Base-by-base conservation (phyloP, 257 asterid species). In the Nyctanthes arbortristis region DNA sequence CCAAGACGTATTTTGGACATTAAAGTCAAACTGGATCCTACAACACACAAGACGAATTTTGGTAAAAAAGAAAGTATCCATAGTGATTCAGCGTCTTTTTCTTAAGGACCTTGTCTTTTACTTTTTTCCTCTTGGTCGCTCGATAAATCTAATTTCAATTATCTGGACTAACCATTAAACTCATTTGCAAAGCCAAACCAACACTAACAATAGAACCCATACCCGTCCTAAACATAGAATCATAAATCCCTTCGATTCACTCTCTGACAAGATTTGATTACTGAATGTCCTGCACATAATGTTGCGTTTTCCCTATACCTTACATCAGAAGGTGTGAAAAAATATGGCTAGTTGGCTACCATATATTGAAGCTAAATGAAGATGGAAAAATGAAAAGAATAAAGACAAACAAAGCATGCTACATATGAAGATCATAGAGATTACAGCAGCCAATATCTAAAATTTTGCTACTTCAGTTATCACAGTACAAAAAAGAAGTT, bases 401-500 rank as follows among this genome's bases (percentile, higher is more conserved):
- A 64, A 58, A 63, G 36, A 31, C n/a, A 39, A n/a, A 39, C 10
- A 5, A 45, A 37, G 65, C 16, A 24, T 52, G 47, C 33, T 30
- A 34, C 13, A 39, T 36, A 34, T 18, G 45, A 47, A 65, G 45
- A 52, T 14, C 56, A 34, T 11, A 22, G 14, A 33, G 45, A 40
- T 56, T 61, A 39, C 16, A 10, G 47, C 13, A 39, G 14, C 10
- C 3, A 39, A 39, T 39, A 39, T 39, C 13, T 39, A 9, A 11
- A 36, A 56, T 31, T 9, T 20, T 30, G 54, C 60, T 31, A 57
- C 55, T 63, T 65, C 43, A 45, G n/a, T 52, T n/a, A 67, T 68
- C 66, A 71, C 28, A 66, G 39, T 65, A 59, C n/a, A 60, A 36
- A 28, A 54, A 47, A 61, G 45, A 79, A 37, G 18, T 52, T 71